phyloP scores from a whole-genome alignment of 768 basidiomycete genomes.

The Infundibulicybe gibba region DNA sequence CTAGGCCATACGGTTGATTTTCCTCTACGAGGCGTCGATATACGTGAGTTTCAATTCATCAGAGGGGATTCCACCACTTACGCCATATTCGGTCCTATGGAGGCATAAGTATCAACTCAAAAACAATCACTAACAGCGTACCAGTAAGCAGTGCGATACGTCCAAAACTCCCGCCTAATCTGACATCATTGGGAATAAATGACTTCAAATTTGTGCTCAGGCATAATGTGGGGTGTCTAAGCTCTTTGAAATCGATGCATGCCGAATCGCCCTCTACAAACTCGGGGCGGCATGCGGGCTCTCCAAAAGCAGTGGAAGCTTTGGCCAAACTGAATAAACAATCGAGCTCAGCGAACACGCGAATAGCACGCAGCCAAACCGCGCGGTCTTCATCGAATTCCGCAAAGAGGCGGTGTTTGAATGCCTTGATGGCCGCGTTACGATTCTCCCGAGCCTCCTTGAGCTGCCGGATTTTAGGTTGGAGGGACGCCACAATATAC shows the following conservation, averaged over 20 bases:
- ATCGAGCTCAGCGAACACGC: slow-evolving; percentile 92
- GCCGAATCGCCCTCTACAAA: slow-evolving; percentile 80
- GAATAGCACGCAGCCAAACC: slow-evolving; percentile 79
- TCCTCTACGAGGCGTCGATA: slow-evolving; percentile 40
- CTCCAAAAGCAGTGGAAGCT: slow-evolving; percentile 83
- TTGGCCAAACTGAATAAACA: slow-evolving; percentile 92
- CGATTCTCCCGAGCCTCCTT: slow-evolving; percentile 95
- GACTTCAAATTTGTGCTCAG: slow-evolving; percentile 55
- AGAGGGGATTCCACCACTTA: slow-evolving; percentile 29
- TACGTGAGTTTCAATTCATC: slow-evolving; percentile 3
- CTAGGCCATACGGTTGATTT: slow-evolving; percentile 61
- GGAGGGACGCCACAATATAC: slow-evolving; percentile 74
- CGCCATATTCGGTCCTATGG: slow-evolving; percentile 84
- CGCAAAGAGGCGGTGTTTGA: slow-evolving; percentile 72
- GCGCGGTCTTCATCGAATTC: slow-evolving; percentile 83
- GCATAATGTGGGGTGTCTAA: slow-evolving; percentile 87
- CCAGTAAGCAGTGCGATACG: slow-evolving; percentile 87
- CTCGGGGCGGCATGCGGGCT: slow-evolving; percentile 90
- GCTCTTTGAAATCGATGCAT: slow-evolving; percentile 81
- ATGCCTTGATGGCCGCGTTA: slow-evolving; percentile 74
- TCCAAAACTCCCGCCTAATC: slow-evolving; percentile 72
- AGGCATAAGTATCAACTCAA: not conserved
- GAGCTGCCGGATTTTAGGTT: slow-evolving; percentile 67
- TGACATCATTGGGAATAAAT: slow-evolving; percentile 94
- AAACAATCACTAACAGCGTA: slow-evolving; percentile 21